Evolutionary conservation across 306 rosid species (phyloP).

Genomic region (Vicia faba): DNA sequence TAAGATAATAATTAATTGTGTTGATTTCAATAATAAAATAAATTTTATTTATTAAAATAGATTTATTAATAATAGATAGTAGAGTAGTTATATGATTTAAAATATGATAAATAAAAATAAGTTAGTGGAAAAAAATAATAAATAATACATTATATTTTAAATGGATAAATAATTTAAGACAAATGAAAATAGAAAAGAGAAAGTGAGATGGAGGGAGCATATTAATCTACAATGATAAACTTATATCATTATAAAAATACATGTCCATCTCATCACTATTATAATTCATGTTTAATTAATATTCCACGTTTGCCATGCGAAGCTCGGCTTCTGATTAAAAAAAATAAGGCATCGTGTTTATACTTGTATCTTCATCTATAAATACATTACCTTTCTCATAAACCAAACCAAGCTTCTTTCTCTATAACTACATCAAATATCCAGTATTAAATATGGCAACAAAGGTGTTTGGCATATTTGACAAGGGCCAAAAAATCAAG

Average conservation of each 20-base stretch:
- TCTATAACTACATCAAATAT: not conserved
- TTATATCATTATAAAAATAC: too few relatives aligned
- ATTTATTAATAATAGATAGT: too few relatives aligned
- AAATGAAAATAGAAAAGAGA: too few relatives aligned
- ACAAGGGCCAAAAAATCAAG: constrained; percentile 33
- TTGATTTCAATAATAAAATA: too few relatives aligned
- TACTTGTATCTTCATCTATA: constrained; percentile 3
- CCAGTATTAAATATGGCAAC: not conserved
- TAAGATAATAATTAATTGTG: too few relatives aligned
- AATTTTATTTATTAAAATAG: too few relatives aligned
- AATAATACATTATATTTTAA: too few relatives aligned
- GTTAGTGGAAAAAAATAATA: too few relatives aligned
- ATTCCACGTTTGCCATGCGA: constrained; percentile 17
- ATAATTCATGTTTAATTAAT: not conserved
- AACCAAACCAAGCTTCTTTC: constrained; percentile 9
- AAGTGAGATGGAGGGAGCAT: too few relatives aligned
- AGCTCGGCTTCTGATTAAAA: not conserved
- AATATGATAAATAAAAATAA: too few relatives aligned
- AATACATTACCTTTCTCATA: not conserved
- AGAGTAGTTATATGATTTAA: too few relatives aligned
- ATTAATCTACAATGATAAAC: not conserved
- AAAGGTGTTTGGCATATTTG: constrained; percentile 26
- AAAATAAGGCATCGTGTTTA: not conserved
- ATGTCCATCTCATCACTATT: not conserved
- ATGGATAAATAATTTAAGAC: too few relatives aligned